phyloP scores from a whole-genome alignment of 169 alveolate genomes.

The Plasmodium adleri region DNA sequence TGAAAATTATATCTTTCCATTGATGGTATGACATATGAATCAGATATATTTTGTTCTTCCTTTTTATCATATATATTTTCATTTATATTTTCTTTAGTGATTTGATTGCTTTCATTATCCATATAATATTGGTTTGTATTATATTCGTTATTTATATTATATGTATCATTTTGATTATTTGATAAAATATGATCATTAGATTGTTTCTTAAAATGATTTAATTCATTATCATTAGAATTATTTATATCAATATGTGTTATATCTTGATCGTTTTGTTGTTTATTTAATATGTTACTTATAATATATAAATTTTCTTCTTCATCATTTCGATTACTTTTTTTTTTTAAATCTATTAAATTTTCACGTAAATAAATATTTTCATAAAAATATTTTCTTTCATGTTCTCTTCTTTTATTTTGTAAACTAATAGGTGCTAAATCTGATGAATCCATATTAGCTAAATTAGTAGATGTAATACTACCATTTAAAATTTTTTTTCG shows the following conservation, averaged over 20 bases:
- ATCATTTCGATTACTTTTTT: slow-evolving; percentile 20
- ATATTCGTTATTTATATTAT: background rate
- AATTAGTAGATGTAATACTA: slow-evolving; percentile 13
- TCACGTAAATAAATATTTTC: slow-evolving; percentile 69
- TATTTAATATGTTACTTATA: too few relatives aligned
- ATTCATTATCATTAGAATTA: background rate
- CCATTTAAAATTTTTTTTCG: slow-evolving; percentile 57
- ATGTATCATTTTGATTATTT: background rate
- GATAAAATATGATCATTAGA: background rate
- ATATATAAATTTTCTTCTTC: slow-evolving; percentile 16
- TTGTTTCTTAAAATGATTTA: background rate
- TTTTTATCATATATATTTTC: background rate
- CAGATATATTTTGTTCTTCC: slow-evolving; percentile 1
- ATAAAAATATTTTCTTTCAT: slow-evolving; percentile 65
- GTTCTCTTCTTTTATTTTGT: slow-evolving; percentile 71
- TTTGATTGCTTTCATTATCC: background rate
- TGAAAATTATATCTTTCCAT: slow-evolving; percentile 51
- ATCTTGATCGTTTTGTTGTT: background rate
- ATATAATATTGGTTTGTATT: background rate
- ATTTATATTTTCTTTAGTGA: background rate
- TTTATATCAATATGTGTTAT: background rate
- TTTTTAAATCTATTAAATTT: slow-evolving; percentile 44
- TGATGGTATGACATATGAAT: slow-evolving; percentile 28
- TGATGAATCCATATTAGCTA: slow-evolving; percentile 59
- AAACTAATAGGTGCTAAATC: slow-evolving; percentile 74